Percentiles rank a stretch among this genome's conserved stretches.
These are phyloP conservation scores for Aspergillus aculeatinus DNA, from an alignment of 2,329 filamentous ascomycete species.

Conservation along the genomic window DNA sequence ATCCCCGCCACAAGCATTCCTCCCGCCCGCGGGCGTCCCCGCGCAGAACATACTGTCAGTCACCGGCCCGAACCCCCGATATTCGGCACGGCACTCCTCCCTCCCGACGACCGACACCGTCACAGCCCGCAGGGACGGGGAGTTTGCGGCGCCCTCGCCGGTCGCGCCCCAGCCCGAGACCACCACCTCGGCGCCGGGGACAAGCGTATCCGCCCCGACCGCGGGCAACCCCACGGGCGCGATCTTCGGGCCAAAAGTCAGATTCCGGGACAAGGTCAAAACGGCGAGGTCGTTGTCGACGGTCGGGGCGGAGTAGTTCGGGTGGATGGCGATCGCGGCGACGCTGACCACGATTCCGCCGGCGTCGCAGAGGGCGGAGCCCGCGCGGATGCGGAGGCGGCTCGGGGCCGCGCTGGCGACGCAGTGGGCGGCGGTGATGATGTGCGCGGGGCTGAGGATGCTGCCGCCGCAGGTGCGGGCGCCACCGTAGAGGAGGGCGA, in stretches of 20 bases:
- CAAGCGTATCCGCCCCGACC: background rate
- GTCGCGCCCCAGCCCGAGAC: slow-evolving; percentile 7
- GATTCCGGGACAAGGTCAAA: background rate
- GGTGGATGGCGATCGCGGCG: background rate
- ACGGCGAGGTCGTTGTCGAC: slow-evolving; percentile 7
- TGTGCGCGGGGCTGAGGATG: slow-evolving; percentile 5
- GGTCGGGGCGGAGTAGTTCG: slow-evolving; percentile 4
- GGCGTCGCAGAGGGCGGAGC: background rate
- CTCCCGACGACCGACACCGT: slow-evolving; percentile 1
- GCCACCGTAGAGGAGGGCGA: slow-evolving; percentile 5
- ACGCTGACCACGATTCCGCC: slow-evolving; percentile 3
- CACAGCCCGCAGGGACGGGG: slow-evolving; percentile 1
- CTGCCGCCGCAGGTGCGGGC: slow-evolving; percentile 6
- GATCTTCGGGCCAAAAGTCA: background rate
- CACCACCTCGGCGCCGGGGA: background rate
- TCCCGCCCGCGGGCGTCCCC: background rate
- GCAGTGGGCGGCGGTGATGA: slow-evolving; percentile 11
- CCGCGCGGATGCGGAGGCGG: slow-evolving; percentile 7
- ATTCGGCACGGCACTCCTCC: background rate
- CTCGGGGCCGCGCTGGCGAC: background rate
- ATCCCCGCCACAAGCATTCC: slow-evolving; percentile 8
- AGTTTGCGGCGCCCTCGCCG: background rate
- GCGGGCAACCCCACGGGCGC: background rate
- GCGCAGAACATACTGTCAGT: slow-evolving; percentile 7
- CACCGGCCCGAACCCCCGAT: background rate